Percentiles rank a stretch among this genome's conserved stretches.
Evolutionary conservation across 2,329 filamentous ascomycete genomes (phyloP).

Genomic region (Pestalotiopsis sp.): DNA sequence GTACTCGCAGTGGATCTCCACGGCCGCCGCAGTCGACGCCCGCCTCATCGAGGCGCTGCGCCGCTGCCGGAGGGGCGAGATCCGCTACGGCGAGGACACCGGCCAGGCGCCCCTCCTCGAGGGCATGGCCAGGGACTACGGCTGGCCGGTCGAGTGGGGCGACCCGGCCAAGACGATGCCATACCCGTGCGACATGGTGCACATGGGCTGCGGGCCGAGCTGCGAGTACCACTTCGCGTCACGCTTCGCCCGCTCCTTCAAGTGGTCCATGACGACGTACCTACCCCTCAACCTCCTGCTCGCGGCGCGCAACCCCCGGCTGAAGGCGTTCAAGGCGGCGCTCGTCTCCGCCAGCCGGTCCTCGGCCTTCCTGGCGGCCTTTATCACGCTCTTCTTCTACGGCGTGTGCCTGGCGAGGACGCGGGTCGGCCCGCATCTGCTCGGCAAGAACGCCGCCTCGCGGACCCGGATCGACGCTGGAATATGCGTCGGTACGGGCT

Average conservation of each 20-base stretch:
- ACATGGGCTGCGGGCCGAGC: constrained; percentile 72
- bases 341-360: constrained; percentile 65
- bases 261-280: constrained; percentile 75
- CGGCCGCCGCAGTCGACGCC: constrained; percentile 71
- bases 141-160: constrained; percentile 68
- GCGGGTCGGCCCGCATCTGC: constrained; percentile 67
- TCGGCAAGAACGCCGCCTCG: constrained; percentile 51
- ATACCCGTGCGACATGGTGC: constrained; percentile 80
- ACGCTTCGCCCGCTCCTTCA: constrained; percentile 69
- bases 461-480: constrained; percentile 59
- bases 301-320: constrained; percentile 50
- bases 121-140: constrained; percentile 71
- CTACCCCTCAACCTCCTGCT: constrained; percentile 72
- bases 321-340: constrained; percentile 46
- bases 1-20: constrained; percentile 81
- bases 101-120: constrained; percentile 68
- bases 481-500: constrained; percentile 71
- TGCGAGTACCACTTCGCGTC: constrained; percentile 74
- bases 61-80: constrained; percentile 60
- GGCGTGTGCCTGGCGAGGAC: constrained; percentile 78
- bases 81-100: constrained; percentile 73
- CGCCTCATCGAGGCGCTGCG: constrained; percentile 75
- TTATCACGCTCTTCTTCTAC: constrained; percentile 82
- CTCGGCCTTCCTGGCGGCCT: constrained; percentile 75
- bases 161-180: constrained; percentile 69